Conservation (phyloP, 345 rosid genomes). For the Gynandropsis gynandra region DNA sequence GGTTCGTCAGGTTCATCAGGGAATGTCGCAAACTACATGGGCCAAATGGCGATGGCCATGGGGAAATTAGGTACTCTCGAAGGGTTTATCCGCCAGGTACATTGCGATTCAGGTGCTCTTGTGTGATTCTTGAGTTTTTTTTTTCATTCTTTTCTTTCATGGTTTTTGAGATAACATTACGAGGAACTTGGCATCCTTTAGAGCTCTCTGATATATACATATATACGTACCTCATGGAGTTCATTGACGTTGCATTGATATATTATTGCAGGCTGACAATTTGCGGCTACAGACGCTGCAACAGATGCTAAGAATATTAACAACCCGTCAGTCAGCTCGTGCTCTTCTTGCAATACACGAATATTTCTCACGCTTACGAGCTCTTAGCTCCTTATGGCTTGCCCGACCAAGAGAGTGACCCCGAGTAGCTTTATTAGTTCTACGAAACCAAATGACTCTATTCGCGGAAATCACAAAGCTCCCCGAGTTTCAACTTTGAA, state of each 20-base stretch:
- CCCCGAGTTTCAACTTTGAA: too few species aligned
- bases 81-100: slow-evolving; percentile 94
- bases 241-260: neutral
- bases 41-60: slow-evolving; percentile 99
- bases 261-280: slow-evolving; percentile 75
- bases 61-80: slow-evolving; percentile 95
- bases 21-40: slow-evolving; percentile 94
- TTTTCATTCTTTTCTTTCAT: too few species aligned
- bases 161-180: too few species aligned
- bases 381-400: slow-evolving; percentile 97
- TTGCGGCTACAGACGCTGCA: slow-evolving; percentile 86
- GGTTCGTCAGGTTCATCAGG: slow-evolving; percentile 75
- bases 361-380: slow-evolving; percentile 83
- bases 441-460: too few species aligned
- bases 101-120: neutral
- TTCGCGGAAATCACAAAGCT: too few species aligned
- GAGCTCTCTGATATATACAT: too few species aligned
- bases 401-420: slow-evolving; percentile 87
- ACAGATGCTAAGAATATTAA: slow-evolving; percentile 87
- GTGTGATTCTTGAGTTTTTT: too few species aligned
- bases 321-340: slow-evolving; percentile 90
- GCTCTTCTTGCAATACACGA: slow-evolving; percentile 88
- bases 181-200: too few species aligned
- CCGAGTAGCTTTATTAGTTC: too few species aligned
- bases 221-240: too few species aligned